phyloP scores from a whole-genome alignment of 805 yeast genomes.

The Candida mattraensis region DNA sequence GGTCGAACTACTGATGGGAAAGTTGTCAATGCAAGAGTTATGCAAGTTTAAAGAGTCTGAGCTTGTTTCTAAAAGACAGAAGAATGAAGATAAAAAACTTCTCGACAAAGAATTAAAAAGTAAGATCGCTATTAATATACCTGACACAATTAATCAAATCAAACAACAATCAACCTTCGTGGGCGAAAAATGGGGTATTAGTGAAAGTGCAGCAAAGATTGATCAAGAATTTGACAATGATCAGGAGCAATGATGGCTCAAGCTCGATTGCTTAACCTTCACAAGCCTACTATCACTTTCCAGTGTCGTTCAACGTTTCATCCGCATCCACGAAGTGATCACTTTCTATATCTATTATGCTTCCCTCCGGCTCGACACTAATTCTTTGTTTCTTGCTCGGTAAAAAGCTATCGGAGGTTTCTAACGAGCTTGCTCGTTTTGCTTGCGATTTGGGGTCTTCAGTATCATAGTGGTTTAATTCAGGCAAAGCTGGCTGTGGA shows the following conservation, averaged over 20 bases:
- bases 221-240: constrained; percentile 33
- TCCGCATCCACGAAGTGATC: constrained; percentile 17
- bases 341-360: constrained; percentile 4
- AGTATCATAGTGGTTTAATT: too few relatives aligned
- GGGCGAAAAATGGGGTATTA: constrained; percentile 36
- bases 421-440: too few relatives aligned
- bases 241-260: neutral
- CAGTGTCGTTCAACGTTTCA: constrained; percentile 5
- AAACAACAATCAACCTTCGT: constrained; percentile 27
- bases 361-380: neutral
- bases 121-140: constrained; percentile 25
- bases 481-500: too few relatives aligned
- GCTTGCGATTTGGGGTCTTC: too few relatives aligned
- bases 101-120: constrained; percentile 32
- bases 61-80: constrained; percentile 30
- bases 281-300: neutral
- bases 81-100: constrained; percentile 29
- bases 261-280: neutral
- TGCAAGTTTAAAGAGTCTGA: constrained; percentile 21
- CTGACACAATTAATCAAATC: constrained; percentile 28
- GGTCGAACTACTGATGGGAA: constrained; percentile 18
- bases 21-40: constrained; percentile 24
- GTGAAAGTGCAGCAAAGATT: constrained; percentile 35
- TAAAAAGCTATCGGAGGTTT: too few relatives aligned
- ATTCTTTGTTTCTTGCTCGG: too few relatives aligned